These are phyloP conservation scores for Uronychia setigera DNA, from an alignment of 73 alveolate species.

Conservation along the genomic window DNA sequence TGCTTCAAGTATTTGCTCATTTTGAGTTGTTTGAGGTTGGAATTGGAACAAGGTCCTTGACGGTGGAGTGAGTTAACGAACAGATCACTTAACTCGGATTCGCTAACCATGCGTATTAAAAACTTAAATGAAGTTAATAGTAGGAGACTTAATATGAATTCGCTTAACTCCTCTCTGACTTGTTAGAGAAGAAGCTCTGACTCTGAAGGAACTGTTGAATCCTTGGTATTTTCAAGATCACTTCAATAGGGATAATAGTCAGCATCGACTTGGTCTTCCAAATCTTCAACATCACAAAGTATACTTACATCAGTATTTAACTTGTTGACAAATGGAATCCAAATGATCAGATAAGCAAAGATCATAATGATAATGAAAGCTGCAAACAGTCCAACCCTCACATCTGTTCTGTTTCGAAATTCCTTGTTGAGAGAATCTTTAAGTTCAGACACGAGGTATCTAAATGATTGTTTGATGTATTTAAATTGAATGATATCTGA, in stretches of 20 bases:
- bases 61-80: no score
- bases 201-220: conserved; percentile 43
- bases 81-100: no score
- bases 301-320: conserved; percentile 8
- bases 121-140: no score
- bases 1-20: no score
- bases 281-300: conserved; percentile 6
- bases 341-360: conserved; percentile 18
- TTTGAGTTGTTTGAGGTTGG: no score
- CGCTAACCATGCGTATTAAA: no score
- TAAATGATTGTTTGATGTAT: not conserved
- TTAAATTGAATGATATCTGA: conserved; percentile 4
- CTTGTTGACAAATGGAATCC: conserved; percentile 44
- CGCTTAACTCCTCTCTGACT: no score
- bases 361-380: conserved; percentile 31
- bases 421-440: conserved; percentile 17
- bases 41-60: no score
- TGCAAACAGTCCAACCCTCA: conserved; percentile 30
- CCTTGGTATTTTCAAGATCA: conserved; percentile 48
- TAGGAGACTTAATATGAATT: no score
- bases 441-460: conserved; percentile 12
- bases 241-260: conserved; percentile 56
- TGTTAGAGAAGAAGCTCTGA: no score
- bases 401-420: conserved; percentile 17
- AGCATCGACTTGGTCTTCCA: conserved; percentile 60